Evolutionary conservation across 176 grass and related monocot genomes (phyloP), one percentile per base, ranked within the genome.

Genomic region (barley (Hordeum vulgare)): DNA sequence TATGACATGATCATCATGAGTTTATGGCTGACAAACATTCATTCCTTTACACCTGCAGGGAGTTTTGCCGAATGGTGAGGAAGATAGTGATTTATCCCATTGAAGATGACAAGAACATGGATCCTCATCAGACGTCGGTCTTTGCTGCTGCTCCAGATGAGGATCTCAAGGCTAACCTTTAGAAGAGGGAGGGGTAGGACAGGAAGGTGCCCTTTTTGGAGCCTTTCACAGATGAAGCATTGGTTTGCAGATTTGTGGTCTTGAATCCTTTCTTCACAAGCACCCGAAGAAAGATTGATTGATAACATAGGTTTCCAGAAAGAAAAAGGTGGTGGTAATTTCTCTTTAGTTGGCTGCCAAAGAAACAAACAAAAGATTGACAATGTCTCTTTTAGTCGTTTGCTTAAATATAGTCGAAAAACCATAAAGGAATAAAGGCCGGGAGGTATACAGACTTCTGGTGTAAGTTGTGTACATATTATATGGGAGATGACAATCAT

Each of bases 41-140:
- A 45, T 56, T 54, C 53, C 24, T 63, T 56, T n/a, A 57, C 21
- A 65, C 33, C 17, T 80, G 33, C 89, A 94, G 92, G 74, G 66
- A 87, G 56, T 91, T 94, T 74, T 87, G 86, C 84, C 84, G 75
- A 8, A 76, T 79, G 89, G 92, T 80, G 24, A 91, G 68, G 61
- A 94, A 91, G 86, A 94, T 94, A 33, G 69, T 78, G 71, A 89
- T 94, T 60, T 91, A 85, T 74, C 60, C 89, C 28, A 60, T 80
- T 35, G 86, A 75, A 37, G 84, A 89, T 7, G 88, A 74, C 35
- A 81, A 77, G 77, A 58, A 72, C 33, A 61, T 90, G 7, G 86
- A 84, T n/a, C 86, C 89, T 58, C 70, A 33, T 51, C 25, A 54
- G 47, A 69, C 35, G 37, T 11, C 28, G 28, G 11, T 49, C 18